phyloP scores from a whole-genome alignment of 2,329 filamentous ascomycete genomes.

The Hypoxylon sp. region DNA sequence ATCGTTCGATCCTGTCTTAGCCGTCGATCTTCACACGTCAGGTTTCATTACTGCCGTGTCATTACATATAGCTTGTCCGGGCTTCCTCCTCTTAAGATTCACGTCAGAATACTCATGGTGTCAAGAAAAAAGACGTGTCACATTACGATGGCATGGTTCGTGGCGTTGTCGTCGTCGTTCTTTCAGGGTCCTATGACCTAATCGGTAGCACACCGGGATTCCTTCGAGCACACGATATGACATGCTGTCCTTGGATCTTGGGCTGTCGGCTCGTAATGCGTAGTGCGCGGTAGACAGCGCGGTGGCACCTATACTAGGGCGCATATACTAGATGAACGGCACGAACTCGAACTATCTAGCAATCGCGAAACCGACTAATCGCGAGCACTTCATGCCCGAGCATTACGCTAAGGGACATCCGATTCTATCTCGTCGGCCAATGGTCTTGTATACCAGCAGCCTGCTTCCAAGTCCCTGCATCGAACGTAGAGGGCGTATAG shows the following conservation, averaged over 20 bases:
- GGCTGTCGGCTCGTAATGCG: background rate
- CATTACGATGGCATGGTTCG: background rate
- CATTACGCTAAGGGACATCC: conserved; percentile 1
- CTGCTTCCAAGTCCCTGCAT: conserved; percentile 7
- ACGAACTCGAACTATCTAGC: background rate
- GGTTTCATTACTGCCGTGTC: conserved; percentile 21
- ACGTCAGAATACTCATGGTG: background rate
- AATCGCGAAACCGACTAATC: conserved; percentile 23
- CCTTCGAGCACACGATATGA: background rate
- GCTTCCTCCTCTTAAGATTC: background rate
- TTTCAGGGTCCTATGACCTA: background rate
- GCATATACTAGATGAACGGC: conserved; percentile 1
- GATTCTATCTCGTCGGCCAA: background rate
- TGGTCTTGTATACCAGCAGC: conserved; percentile 1
- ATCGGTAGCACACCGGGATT: background rate
- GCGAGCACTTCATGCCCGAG: background rate
- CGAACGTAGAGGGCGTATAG: background rate
- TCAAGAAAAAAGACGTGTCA: background rate
- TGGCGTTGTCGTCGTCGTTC: background rate
- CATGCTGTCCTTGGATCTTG: background rate
- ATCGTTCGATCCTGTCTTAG: conserved; percentile 6
- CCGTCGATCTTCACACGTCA: conserved; percentile 9
- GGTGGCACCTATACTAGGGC: too few species aligned
- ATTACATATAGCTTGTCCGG: conserved; percentile 12
- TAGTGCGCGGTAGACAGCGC: background rate